phyloP scores from a whole-genome alignment of 2,329 filamentous ascomycete species.

The Dothiorella sarmentorum region DNA sequence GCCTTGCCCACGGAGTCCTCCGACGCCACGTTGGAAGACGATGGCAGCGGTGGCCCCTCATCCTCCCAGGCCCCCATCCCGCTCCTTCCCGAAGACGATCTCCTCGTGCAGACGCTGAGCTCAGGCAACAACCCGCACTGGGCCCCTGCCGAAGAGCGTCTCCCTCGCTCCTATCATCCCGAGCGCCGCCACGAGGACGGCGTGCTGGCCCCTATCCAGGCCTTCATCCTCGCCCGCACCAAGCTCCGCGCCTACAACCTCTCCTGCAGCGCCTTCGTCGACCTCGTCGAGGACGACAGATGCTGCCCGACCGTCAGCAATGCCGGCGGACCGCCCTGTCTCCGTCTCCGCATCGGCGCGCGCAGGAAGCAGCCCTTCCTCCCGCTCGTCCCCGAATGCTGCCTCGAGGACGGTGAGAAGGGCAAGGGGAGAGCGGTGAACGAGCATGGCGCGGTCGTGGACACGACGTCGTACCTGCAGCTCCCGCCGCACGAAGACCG shows the following conservation, averaged over 20 bases:
- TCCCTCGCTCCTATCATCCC: slow-evolving; percentile 48
- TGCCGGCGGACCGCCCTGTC: slow-evolving; percentile 32
- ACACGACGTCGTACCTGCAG: not conserved
- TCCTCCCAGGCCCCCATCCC: not conserved
- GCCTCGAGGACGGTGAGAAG: not conserved
- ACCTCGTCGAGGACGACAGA: slow-evolving; percentile 54
- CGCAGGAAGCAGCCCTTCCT: slow-evolving; percentile 29
- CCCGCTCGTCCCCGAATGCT: not conserved
- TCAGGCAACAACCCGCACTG: slow-evolving; percentile 38
- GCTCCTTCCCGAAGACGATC: slow-evolving; percentile 31
- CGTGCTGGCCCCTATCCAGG: slow-evolving; percentile 23
- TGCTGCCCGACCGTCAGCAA: slow-evolving; percentile 31
- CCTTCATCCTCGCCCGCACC: slow-evolving; percentile 54
- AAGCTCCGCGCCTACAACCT: slow-evolving; percentile 55
- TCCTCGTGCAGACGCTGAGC: slow-evolving; percentile 26
- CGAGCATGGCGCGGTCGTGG: not conserved
- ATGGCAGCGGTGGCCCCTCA: not conserved
- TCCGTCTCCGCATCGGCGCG: slow-evolving; percentile 52
- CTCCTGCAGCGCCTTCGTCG: slow-evolving; percentile 54
- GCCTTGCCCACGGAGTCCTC: too few relatives aligned
- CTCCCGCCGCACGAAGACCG: slow-evolving; percentile 16
- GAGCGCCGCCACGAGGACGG: slow-evolving; percentile 30
- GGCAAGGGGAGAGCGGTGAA: not conserved
- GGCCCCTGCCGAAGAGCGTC: slow-evolving; percentile 35
- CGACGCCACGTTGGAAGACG: not conserved